Evolutionary conservation across 2,329 filamentous ascomycete genomes (phyloP), one percentile per base, ranked within the genome.

Genomic region (Berkeleyomyces rouxiae): DNA sequence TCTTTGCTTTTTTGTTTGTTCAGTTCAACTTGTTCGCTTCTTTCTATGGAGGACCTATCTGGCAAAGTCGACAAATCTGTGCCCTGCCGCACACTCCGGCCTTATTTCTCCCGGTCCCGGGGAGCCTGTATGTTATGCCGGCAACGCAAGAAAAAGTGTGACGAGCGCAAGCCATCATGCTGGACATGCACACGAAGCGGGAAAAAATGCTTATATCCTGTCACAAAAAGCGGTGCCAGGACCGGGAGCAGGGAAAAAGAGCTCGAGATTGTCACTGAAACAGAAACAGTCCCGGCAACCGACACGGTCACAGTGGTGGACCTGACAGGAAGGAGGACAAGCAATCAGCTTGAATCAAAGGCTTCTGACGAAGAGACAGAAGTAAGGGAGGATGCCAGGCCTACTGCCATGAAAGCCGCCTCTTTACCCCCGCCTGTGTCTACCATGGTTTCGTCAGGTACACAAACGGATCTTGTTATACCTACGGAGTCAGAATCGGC

Each of bases 61-160:
- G 44, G 42, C n/a, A 42, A 57, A 39, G 4, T 44, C 42, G 63
- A 64, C 23, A 61, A 55, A 11, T 55, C 63, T 6, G 59, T 44
- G 7, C 63, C 61, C 47, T 64, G 59, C 57, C 63, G 63, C 37
- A 60, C 59, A 10, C 51, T 64, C 11, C 59, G 63, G 23, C 63
- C 63, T 4, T 64, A 64, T 44, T 64, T 64, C 44, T 64, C 63
- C 55, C 63, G 63, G 16, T 64, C 63, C n/a, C 59, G 63, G 33
- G 63, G 63, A 6, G 68, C 70, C 0, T 71, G 70, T 23, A 68
- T 70, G 5, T 58, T 70, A 7, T 71, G 70, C 65, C 70, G 71
- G 58, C 70, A 70, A 53, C 68, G 71, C 31, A 72, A 72, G 64
- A 72, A 72, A 66, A 72, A 70, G 44, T 72, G 71, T 61, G 70